Percentiles rank a stretch among this genome's conserved stretches.
Evolutionary conservation across 1,284 basidiomycete species (phyloP).

Genomic region (Singerocomus rubriflavus): DNA sequence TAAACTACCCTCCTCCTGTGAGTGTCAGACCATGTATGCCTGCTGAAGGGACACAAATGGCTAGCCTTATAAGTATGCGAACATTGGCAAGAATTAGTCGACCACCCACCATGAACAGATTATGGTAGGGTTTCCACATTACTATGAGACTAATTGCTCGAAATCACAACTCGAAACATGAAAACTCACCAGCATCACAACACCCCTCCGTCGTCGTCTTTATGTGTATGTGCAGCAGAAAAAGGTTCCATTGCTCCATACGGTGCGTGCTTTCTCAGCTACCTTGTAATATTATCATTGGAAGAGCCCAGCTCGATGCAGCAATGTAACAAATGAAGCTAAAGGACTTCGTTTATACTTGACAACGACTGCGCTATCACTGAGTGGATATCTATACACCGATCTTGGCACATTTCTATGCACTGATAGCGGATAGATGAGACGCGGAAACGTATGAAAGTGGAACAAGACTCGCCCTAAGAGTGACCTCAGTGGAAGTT

Average conservation of each 20-base stretch:
- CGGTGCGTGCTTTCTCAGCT: background rate
- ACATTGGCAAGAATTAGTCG: background rate
- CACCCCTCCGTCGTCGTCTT: background rate
- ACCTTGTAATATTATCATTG: background rate
- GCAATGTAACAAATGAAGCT: background rate
- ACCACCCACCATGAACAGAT: background rate
- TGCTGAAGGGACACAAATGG: background rate
- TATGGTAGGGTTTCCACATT: background rate
- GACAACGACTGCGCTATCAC: slow-evolving; percentile 69
- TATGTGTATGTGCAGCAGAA: background rate
- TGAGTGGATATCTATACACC: slow-evolving; percentile 70
- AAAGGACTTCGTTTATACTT: slow-evolving; percentile 14
- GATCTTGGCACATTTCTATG: slow-evolving; percentile 62
- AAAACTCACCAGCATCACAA: slow-evolving; percentile 3
- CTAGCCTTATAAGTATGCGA: background rate
- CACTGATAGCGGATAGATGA: slow-evolving; percentile 43
- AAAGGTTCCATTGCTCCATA: background rate
- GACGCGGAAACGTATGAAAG: background rate
- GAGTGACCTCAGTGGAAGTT: slow-evolving; percentile 47
- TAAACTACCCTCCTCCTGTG: background rate
- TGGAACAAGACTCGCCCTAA: slow-evolving; percentile 46
- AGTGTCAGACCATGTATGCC: background rate
- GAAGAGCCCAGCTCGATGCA: background rate
- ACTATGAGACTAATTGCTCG: background rate
- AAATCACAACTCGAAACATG: background rate